Evolutionary conservation across 2,329 filamentous ascomycete species (phyloP), one percentile per base, ranked within the genome.

Genomic region (Sphaerostilbella broomeana): DNA sequence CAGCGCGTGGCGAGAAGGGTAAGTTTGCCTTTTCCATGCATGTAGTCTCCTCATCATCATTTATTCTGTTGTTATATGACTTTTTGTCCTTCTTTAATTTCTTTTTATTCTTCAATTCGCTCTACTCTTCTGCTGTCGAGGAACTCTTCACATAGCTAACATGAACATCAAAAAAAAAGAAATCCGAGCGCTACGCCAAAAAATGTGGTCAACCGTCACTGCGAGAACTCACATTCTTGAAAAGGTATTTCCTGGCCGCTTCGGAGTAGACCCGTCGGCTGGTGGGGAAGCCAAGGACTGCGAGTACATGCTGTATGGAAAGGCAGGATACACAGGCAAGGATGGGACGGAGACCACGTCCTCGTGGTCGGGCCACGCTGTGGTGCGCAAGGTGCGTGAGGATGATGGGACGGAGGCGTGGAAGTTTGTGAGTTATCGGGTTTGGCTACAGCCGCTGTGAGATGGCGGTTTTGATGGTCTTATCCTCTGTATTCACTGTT

Each of bases 181-280:
- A 26, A 65, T 72, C 33, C 57, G 58, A 4, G 51, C 51, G 27
- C 46, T 71, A 19, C 60, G 69, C 24, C 45, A 47, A 13, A 52
- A 57, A 17, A 72, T 71, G 68, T 69, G 68, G 67, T 56, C 63
- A 10, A 47, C 51, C 15, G 60, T 69, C 15, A 48, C 52, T 40
- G 54, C 57, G 25, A 57, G 69, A 26, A 63, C 52, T 42, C 69
- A 72, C 51, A 59, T 49, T 2, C 57, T 68, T 18, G 48, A 48
- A 20, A 65, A 65, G 48, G 62, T 68, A 6, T 70, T 69, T 40
- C 63, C 65, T 13, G 65, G 54, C 1, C 44, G 44, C 4, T 67
- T 68, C 40, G 27, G 18, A 7, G n/a, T n/a, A n/a, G 29, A 36
- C 12, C 21, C 32, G 26, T 19, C 13, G 2, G 36, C 19, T 8